These are phyloP conservation scores for Beauveria varroae DNA, from an alignment of 2,329 filamentous ascomycete species.

Conservation along the genomic window DNA sequence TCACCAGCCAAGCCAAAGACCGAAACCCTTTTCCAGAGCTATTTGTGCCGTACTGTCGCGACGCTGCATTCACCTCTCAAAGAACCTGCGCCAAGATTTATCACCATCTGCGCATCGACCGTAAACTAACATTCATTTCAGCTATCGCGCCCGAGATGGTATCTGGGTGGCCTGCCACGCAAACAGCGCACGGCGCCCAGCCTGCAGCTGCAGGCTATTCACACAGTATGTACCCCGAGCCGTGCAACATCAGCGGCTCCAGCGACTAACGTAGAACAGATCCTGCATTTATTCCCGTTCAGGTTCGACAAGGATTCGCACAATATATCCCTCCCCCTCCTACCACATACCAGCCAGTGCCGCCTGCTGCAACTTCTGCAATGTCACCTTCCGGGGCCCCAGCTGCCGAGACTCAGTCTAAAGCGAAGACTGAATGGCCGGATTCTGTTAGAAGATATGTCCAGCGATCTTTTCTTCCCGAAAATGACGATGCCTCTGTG, in stretches of 20 bases:
- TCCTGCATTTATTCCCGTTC: constrained; percentile 53
- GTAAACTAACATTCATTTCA: constrained; percentile 14
- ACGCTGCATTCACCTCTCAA: background rate
- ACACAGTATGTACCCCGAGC: constrained; percentile 25
- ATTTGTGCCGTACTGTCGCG: background rate
- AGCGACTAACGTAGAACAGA: constrained; percentile 25
- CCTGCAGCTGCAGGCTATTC: constrained; percentile 28
- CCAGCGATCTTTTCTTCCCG: constrained; percentile 74
- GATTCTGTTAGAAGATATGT: constrained; percentile 81
- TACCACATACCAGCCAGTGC: constrained; percentile 19
- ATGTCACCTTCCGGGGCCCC: constrained; percentile 18
- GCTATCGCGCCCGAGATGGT: constrained; percentile 22
- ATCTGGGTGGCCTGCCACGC: constrained; percentile 29
- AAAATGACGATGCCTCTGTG: constrained; percentile 59
- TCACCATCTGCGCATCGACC: background rate
- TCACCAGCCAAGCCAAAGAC: background rate
- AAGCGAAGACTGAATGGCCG: constrained; percentile 70
- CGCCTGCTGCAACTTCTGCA: constrained; percentile 18
- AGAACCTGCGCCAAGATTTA: background rate
- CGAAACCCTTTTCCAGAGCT: background rate
- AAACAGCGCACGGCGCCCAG: constrained; percentile 34
- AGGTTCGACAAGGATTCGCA: constrained; percentile 53
- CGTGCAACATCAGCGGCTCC: background rate
- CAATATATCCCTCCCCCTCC: constrained; percentile 33
- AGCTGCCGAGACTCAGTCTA: constrained; percentile 27